A percentile compares a stretch with the other conserved stretches of the same genome.
phyloP scores from a whole-genome alignment of 2,329 filamentous ascomycete genomes.

The Colletotrichum tofieldiae region DNA sequence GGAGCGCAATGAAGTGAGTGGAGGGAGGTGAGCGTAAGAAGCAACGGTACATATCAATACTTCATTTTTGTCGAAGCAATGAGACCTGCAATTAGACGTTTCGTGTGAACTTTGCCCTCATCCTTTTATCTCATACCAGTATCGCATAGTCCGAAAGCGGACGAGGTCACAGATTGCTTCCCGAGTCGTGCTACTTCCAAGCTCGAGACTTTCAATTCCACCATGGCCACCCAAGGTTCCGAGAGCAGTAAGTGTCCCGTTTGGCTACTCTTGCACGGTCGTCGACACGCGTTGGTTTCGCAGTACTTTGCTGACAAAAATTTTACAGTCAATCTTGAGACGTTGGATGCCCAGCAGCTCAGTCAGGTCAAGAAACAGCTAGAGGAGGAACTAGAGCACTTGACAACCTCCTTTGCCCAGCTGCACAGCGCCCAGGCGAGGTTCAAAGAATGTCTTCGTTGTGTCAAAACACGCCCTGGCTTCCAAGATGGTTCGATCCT shows the following conservation, averaged over 20 bases:
- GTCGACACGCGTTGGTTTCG: too few species aligned
- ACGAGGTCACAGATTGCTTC: background rate
- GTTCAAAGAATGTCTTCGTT: conserved; percentile 90
- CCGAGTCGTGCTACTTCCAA: too few species aligned
- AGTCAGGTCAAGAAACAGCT: conserved; percentile 95
- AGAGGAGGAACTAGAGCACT: conserved; percentile 94
- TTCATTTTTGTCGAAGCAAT: too few species aligned
- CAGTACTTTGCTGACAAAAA: conserved; percentile 4
- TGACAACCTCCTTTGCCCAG: conserved; percentile 91
- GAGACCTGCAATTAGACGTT: too few species aligned
- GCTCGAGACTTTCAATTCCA: background rate
- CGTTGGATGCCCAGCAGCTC: conserved; percentile 87
- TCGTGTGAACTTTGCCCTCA: too few species aligned
- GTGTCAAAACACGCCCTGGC: conserved; percentile 70
- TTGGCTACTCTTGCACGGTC: background rate
- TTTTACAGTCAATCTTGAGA: conserved; percentile 74
- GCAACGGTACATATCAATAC: background rate
- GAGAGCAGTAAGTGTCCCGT: conserved; percentile 34
- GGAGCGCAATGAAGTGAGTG: background rate
- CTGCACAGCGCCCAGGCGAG: conserved; percentile 91
- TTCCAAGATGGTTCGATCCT: conserved; percentile 50
- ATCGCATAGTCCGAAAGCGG: too few species aligned
- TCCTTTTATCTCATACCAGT: too few species aligned
- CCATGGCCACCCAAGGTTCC: conserved; percentile 37
- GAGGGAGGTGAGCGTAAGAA: background rate